Percentiles rank a stretch among this genome's conserved stretches.
These are phyloP conservation scores for Solanum chiquidenum DNA, from an alignment of 257 asterid species.

Conservation along the genomic window DNA sequence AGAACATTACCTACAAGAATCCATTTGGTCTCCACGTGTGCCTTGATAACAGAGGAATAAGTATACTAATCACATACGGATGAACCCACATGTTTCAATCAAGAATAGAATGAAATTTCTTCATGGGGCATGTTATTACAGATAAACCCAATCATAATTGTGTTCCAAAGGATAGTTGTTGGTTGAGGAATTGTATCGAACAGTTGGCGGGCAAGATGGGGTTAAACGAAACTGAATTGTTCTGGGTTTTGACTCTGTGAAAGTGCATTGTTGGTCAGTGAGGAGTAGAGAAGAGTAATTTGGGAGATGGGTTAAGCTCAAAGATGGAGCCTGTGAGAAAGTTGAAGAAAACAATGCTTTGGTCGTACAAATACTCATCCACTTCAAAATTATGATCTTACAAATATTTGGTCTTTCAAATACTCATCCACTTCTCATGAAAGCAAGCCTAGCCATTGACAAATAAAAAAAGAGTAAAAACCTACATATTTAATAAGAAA, in stretches of 20 bases:
- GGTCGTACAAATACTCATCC: too few relatives aligned
- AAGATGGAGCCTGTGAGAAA: conserved; percentile 8
- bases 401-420: too few relatives aligned
- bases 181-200: too few relatives aligned
- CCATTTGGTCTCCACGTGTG: conserved; percentile 56
- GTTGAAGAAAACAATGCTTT: too few relatives aligned
- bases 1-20: conserved; percentile 53
- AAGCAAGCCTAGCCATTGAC: too few relatives aligned
- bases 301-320: conserved; percentile 8
- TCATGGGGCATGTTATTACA: conserved; percentile 61
- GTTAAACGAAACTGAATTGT: too few relatives aligned
- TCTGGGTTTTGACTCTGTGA: conserved; percentile 25
- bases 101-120: conserved; percentile 50
- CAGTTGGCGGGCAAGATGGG: conserved; percentile 12
- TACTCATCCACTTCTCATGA: too few relatives aligned
- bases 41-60: conserved; percentile 70
- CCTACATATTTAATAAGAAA: too few relatives aligned
- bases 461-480: too few relatives aligned
- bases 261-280: conserved; percentile 2
- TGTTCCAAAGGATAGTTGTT: conserved; percentile 69
- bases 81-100: conserved; percentile 21
- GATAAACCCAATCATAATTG: conserved; percentile 65
- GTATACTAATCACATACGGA: conserved; percentile 58
- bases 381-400: too few relatives aligned
- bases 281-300: conserved; percentile 10